These are phyloP conservation scores for Fusarium oligoseptatum DNA, from an alignment of 2,329 filamentous ascomycete species.

Conservation along the genomic window DNA sequence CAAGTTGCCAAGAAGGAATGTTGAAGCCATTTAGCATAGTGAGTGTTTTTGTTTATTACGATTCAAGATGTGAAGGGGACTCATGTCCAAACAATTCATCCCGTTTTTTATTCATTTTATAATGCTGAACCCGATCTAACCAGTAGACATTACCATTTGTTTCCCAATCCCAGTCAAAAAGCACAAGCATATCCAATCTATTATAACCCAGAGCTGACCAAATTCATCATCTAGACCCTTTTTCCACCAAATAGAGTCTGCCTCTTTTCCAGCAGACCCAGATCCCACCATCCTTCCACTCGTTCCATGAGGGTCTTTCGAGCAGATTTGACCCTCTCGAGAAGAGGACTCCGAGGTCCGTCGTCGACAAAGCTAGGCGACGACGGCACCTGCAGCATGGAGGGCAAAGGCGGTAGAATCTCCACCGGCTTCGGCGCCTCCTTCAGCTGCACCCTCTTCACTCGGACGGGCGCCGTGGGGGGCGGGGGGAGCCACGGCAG, in stretches of 20 bases:
- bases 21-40: neutral
- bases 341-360: conserved; percentile 43
- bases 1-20: neutral
- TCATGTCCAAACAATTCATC: conserved; percentile 15
- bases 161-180: conserved; percentile 25
- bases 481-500: conserved; percentile 51
- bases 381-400: conserved; percentile 41
- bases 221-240: conserved; percentile 28
- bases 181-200: conserved; percentile 27
- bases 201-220: conserved; percentile 23
- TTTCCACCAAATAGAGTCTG: conserved; percentile 51
- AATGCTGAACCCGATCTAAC: conserved; percentile 41
- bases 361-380: conserved; percentile 35
- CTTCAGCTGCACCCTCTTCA: conserved; percentile 38
- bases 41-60: neutral
- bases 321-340: conserved; percentile 50
- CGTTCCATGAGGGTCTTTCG: conserved; percentile 62
- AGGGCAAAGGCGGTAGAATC: conserved; percentile 49
- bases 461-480: conserved; percentile 52
- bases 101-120: conserved; percentile 39
- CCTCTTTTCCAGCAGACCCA: conserved; percentile 62
- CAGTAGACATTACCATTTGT: conserved; percentile 48
- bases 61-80: conserved; percentile 16
- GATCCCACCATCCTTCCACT: conserved; percentile 69
- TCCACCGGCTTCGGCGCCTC: conserved; percentile 47